Conservation (phyloP, 1,284 basidiomycete species). For the Malassezia sympodialis region DNA sequence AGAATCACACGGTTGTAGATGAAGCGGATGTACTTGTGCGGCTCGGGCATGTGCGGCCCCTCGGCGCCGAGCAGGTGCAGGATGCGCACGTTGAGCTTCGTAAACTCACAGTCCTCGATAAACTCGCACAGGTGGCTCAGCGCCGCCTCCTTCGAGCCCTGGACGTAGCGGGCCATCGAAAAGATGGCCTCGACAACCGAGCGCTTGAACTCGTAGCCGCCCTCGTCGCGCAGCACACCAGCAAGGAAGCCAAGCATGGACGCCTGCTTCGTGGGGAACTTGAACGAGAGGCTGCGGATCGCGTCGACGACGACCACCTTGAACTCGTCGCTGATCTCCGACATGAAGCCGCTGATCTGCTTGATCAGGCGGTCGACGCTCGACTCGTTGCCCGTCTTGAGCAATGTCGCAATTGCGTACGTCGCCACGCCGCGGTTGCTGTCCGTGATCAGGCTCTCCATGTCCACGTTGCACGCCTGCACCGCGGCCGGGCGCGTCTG, state of each 20-base stretch:
- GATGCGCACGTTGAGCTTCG: slow-evolving; percentile 93
- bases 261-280: slow-evolving; percentile 93
- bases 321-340: slow-evolving; percentile 98
- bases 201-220: slow-evolving; percentile 98
- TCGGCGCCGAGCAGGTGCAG: slow-evolving; percentile 89
- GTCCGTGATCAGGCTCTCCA: slow-evolving; percentile 95
- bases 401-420: slow-evolving; percentile 93
- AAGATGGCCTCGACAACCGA: slow-evolving; percentile 99
- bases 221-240: slow-evolving; percentile 57
- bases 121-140: slow-evolving; percentile 99
- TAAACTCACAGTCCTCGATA: slow-evolving; percentile 99
- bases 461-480: slow-evolving; percentile 86
- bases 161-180: slow-evolving; percentile 98
- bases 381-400: slow-evolving; percentile 99
- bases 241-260: slow-evolving; percentile 54
- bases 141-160: slow-evolving; percentile 75
- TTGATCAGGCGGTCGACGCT: slow-evolving; percentile 98
- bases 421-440: slow-evolving; percentile 92
- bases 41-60: slow-evolving; percentile 86
- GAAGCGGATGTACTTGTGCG: slow-evolving; percentile 96
- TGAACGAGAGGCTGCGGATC: slow-evolving; percentile 92
- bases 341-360: slow-evolving; percentile 98
- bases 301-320: slow-evolving; percentile 99
- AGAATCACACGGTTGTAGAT: slow-evolving; percentile 99
- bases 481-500: slow-evolving; percentile 73